Base-by-base conservation (phyloP, 371 early-diverging fungal species). In the Zychaea mexicana region DNA sequence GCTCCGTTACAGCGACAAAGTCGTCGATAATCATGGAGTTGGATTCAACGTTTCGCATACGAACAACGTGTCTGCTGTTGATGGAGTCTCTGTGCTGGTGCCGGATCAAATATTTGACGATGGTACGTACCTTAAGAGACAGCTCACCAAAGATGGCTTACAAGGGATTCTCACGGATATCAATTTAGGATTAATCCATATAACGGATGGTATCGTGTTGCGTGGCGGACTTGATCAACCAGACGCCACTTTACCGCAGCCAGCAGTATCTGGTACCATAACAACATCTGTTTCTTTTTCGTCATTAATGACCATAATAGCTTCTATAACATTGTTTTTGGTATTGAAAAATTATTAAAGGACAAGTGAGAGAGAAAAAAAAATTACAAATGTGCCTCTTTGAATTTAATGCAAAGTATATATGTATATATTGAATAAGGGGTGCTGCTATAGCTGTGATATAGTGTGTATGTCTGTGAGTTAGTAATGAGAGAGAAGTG, bases 221-320 rank as follows among this genome's bases (percentile, higher is more conserved):
- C 32, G 66, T 78, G 33, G 67, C 82, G 28, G 62, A 72, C 61
- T 76, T 81, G 28, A 71, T 76, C 52, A 81, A 79, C 60, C 67
- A 79, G 5, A 78, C 72, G n/a, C 72, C 74, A 24, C 74, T 79
- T 26, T 61, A 78, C 46, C 82, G 77, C 36, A 82, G 79, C 56
- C 56, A 36, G 56, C 31, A 3, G 3, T n/a, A n/a, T n/a, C 53
- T 3, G 0, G 3, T 28, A 6, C 30, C 30, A 19, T 30, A 13
- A 28, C 27, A 30, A 15, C 26, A 13, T 17, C 9, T 9, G 13
- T 6, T 17, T 19, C 24, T 13, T 52, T 53, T 28, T 4, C 7
- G 13, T 12, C 4, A 1, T 42, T 42, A 12, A 42, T 15, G 42
- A 28, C 31, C 28, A 17, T 53, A 30, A 28, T 24, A 36, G 8